phyloP scores from a whole-genome alignment of 768 basidiomycete species.

The Russula foetens region DNA sequence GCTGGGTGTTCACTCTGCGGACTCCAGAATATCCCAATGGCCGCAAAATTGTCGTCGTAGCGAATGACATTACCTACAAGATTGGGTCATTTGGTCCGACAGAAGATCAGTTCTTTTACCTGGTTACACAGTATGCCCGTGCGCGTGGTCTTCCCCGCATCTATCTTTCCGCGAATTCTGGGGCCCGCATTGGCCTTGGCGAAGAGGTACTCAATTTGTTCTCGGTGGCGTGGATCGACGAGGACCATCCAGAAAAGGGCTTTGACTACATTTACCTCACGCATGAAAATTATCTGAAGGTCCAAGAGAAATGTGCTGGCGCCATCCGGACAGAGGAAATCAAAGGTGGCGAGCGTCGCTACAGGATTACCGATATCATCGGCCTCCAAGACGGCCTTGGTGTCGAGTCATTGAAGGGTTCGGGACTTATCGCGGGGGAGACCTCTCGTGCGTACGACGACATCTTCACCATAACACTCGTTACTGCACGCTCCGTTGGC shows the following conservation, averaged over 20 bases:
- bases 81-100: conserved; percentile 96
- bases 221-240: conserved; percentile 86
- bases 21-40: conserved; percentile 92
- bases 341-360: conserved; percentile 75
- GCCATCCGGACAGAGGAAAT: conserved; percentile 79
- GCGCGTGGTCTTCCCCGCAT: conserved; percentile 84
- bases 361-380: conserved; percentile 95
- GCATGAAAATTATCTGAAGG: conserved; percentile 79
- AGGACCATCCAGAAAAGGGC: conserved; percentile 83
- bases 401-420: conserved; percentile 92
- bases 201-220: conserved; percentile 87
- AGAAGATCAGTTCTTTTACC: conserved; percentile 96
- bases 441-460: conserved; percentile 98
- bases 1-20: conserved; percentile 86
- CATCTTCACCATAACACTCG: conserved; percentile 98
- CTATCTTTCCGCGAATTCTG: conserved; percentile 98
- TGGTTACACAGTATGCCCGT: conserved; percentile 90
- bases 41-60: conserved; percentile 80
- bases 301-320: conserved; percentile 76
- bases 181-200: conserved; percentile 91
- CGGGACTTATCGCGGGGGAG: conserved; percentile 97
- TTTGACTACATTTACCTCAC: conserved; percentile 95
- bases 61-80: conserved; percentile 98
- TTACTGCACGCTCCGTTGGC: conserved; percentile 97
- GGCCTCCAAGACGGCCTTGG: conserved; percentile 97